Evolutionary conservation across 805 yeast genomes (phyloP).

Genomic region (Teunomyces funiuensis): DNA sequence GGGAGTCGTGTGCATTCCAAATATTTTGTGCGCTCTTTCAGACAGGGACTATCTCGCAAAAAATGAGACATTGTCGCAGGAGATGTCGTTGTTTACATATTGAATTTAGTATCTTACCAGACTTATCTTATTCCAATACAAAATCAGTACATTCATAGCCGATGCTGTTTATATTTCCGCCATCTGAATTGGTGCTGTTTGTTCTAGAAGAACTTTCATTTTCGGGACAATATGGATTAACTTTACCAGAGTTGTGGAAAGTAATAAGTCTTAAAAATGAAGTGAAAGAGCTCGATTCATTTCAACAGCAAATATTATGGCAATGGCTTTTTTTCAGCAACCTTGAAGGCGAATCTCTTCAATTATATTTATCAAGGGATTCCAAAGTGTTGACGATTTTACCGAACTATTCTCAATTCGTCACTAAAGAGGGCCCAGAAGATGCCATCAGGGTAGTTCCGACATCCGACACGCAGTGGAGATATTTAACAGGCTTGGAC

Average conservation of each 20-base stretch:
- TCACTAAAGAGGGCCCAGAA: constrained; percentile 16
- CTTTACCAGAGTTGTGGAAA: constrained; percentile 29
- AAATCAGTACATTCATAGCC: too few species aligned
- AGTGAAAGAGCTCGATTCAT: constrained; percentile 26
- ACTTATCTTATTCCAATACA: too few species aligned
- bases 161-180: constrained; percentile 19
- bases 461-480: constrained; percentile 56
- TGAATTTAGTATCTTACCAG: too few species aligned
- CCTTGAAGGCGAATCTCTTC: constrained; percentile 13
- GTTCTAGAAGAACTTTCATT: constrained; percentile 29
- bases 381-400: constrained; percentile 14
- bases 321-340: constrained; percentile 33
- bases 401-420: constrained; percentile 20
- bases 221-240: constrained; percentile 32
- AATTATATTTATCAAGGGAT: constrained; percentile 15
- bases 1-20: neutral
- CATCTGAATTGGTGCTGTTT: constrained; percentile 21
- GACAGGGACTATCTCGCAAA: neutral
- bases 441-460: constrained; percentile 31
- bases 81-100: constrained; percentile 4
- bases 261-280: constrained; percentile 18
- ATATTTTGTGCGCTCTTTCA: too few species aligned
- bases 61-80: constrained; percentile 2
- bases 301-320: constrained; percentile 42
- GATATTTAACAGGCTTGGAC: constrained; percentile 51